Evolutionary conservation across 2,329 filamentous ascomycete genomes (phyloP), one percentile per base, ranked within the genome.

Genomic region (Penicillium sp.): DNA sequence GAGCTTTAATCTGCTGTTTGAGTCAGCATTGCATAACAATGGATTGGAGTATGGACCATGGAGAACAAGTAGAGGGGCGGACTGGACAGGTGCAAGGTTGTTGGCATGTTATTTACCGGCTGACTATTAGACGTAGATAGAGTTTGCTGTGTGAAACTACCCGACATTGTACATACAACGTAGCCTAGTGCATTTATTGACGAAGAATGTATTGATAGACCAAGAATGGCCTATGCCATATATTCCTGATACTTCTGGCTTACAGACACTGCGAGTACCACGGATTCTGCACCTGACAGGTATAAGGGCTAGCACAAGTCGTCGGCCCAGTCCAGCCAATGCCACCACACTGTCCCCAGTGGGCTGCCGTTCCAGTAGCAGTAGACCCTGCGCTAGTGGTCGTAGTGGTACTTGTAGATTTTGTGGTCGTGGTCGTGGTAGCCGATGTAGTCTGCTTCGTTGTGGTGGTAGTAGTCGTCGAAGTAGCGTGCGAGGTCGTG

Each of bases 191-290:
- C 19, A 33, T 37, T 50, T 22, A 22, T 22, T 18, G 47, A 24
- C 3, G 10, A 50, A 16, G 31, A 6, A 13, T 14, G 16, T 4
- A 35, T 35, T 16, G n/a, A 35, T 35, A n/a, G n/a, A 50, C 14
- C 18, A 50, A 14, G n/a, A 6, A 22, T 19, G n/a, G 33, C 47
- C 31, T 5, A 22, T 36, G 44, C 33, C 22, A 22, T 35, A 18
- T 35, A 24, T 50, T 50, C 14, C 47, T 36, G n/a, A 36, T 14
- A 19, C 18, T 36, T 50, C 18, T 22, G 11, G 31, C 27, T 54
- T 70, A 72, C 54, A 75, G 50, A 55, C 76, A 78, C 66, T 78
- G 75, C 11, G 70, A 76, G 60, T 78, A 78, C 52, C 68, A 78
- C 6, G 69, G 65, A 54, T 72, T 75, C 59, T 66, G 55, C 19